Base-by-base conservation (phyloP, 768 basidiomycete genomes). In the Leucosporidium yakuticum region DNA sequence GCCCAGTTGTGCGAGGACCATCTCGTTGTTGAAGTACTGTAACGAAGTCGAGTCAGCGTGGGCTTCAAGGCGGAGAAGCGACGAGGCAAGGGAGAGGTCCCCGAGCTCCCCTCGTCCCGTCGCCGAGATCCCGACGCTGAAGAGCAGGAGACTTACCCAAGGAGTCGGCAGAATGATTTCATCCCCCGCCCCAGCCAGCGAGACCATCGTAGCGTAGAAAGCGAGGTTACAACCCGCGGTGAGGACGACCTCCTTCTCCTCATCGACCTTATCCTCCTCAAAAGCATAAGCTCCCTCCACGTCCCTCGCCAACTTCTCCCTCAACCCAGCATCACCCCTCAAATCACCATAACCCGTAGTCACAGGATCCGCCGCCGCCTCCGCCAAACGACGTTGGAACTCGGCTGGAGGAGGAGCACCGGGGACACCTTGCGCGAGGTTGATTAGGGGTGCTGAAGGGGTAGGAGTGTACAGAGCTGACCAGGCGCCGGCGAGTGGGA, bases 221-320 rank as follows among this genome's bases (percentile, higher is more conserved):
- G 77, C 77, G 34, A 73, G 50, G 63, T 76, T 76, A 44, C 74
- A 75, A 1, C 75, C 75, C 0, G 74, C 67, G 12, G 74, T 75
- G 7, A 76, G 60, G 4, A 29, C 54, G 11, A 74, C 50, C 23
- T 75, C 65, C 9, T 71, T 53, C 29, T 27, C 44, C 15, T 44
- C 39, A 15, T 44, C 39, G 31, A 32, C 25, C 48, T 48, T n/a
- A 12, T 21, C 51, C 6, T 9, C 39, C 15, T 29, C 15, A 47
- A 23, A 25, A 63, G 60, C 82, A 72, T 77, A 88, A 84, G 85
- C 81, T 61, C 85, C 84, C 76, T 86, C 86, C 70, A 88, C 86
- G 70, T 88, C 88, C 84, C 84, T 84, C 60, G 64, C 65, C 23
- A 73, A 23, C 14, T 29, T 66, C 5, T 11, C 6, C 23, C 70